Conservation (phyloP, 257 asterid genomes). For the Solanum paucissectum region DNA sequence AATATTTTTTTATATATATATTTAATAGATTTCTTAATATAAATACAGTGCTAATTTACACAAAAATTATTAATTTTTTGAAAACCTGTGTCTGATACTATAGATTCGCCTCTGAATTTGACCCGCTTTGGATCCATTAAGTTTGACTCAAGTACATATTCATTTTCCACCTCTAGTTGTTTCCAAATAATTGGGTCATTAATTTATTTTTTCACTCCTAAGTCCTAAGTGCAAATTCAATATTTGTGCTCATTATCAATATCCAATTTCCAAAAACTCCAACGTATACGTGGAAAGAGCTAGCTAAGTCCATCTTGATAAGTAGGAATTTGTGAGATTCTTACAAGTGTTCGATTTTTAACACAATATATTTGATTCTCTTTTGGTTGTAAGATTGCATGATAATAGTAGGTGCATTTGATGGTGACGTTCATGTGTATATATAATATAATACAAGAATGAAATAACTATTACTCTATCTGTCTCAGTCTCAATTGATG, state of each 20-base stretch:
- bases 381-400: conserved; percentile 20
- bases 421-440: conserved; percentile 9
- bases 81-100: too few species aligned
- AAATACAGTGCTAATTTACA: too few species aligned
- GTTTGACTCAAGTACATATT: not conserved
- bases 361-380: not conserved
- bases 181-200: not conserved
- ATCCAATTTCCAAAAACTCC: not conserved
- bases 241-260: not conserved
- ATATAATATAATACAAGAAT: not conserved
- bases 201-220: not conserved
- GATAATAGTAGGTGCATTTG: conserved; percentile 2
- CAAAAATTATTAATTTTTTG: too few species aligned
- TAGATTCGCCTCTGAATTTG: not conserved
- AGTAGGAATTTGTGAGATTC: not conserved
- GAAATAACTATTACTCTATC: not conserved
- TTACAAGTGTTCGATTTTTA: not conserved
- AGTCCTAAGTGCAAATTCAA: not conserved
- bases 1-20: too few species aligned
- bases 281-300: not conserved
- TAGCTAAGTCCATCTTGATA: not conserved
- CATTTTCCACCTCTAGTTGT: not conserved
- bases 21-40: too few species aligned
- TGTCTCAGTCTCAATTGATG: too few species aligned
- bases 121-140: not conserved